Evolutionary conservation across 2,329 filamentous ascomycete species (phyloP).

Genomic region (Fusarium solani-melongenae): DNA sequence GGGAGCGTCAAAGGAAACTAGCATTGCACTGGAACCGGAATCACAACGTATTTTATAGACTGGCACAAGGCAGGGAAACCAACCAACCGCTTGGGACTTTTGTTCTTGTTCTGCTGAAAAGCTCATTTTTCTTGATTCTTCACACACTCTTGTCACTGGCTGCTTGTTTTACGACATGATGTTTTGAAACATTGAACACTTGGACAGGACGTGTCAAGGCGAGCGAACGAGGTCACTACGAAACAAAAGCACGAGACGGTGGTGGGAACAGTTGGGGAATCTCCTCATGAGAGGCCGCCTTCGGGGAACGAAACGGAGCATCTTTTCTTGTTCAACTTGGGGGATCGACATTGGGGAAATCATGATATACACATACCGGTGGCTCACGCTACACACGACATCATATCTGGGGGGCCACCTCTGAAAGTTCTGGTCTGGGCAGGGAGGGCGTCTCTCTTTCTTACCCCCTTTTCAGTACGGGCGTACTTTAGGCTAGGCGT

Average conservation of each 20-base stretch:
- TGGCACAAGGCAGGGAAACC: conserved; percentile 40
- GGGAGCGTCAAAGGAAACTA: conserved; percentile 36
- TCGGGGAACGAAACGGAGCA: background rate
- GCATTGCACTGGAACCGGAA: conserved; percentile 41
- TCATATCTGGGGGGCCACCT: conserved; percentile 18
- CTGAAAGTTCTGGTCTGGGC: conserved; percentile 7
- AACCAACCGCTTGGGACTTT: conserved; percentile 42
- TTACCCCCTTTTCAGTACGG: background rate
- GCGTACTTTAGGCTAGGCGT: background rate
- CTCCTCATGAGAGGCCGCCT: conserved; percentile 23
- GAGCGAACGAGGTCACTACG: background rate
- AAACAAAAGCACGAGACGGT: background rate
- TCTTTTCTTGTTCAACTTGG: background rate
- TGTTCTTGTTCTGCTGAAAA: conserved; percentile 32
- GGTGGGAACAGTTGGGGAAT: background rate
- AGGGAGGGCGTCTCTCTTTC: background rate
- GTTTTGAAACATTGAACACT: background rate
- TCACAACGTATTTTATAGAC: conserved; percentile 42
- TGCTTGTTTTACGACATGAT: background rate
- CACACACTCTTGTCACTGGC: background rate
- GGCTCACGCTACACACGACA: conserved; percentile 32
- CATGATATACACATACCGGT: conserved; percentile 39
- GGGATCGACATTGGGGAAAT: conserved; percentile 33
- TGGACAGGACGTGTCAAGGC: conserved; percentile 1
- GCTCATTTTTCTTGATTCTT: conserved; percentile 29